Evolutionary conservation across 2,329 filamentous ascomycete genomes (phyloP), one percentile per base, ranked within the genome.

Genomic region (Parasarocladium wereldwijsianum): DNA sequence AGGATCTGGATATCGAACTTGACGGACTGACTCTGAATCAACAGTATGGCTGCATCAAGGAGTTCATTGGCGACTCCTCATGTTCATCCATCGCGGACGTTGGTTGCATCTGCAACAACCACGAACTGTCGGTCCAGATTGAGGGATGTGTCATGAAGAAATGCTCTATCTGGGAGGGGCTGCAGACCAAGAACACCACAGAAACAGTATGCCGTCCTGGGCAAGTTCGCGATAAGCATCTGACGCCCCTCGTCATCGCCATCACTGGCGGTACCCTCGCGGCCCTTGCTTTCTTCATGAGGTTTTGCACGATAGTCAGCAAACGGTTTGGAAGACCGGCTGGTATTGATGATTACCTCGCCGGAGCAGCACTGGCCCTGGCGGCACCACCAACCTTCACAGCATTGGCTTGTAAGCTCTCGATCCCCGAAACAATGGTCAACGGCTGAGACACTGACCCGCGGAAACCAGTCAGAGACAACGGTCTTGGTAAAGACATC

Each of bases 401-500:
- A 26, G 45, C 43, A 23, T 20, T 15, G n/a, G 17, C 30, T 8
- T 32, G 33, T 35, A 32, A 8, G 33, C 17, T 17, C 13, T 27
- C 8, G 8, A 16, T 13, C 9, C 7, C 9, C n/a, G 6, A 29
- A 11, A 29, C 6, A 19, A 19, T 11, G 8, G 7, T n/a, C n/a
- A n/a, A n/a, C n/a, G n/a, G n/a, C n/a, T n/a, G 6, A 19, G n/a
- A 11, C 6, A 8, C 13, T 29, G 11, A 29, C 16, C 8, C 11
- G 26, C 18, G 5, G 5, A 21, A 14, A 35, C 44, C n/a, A 29
- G 26, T 39, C 15, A 39, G 36, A 0, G 39, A 43, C 17, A 50
- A 58, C 29, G 66, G 65, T 2, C 44, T 68, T 6, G 63, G 65
- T 5, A 51, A 43, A 12, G 65, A 70, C 27, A 50, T 67, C 10